phyloP scores from a whole-genome alignment of 2,329 filamentous ascomycete genomes.

The Anisogramma anomala region DNA sequence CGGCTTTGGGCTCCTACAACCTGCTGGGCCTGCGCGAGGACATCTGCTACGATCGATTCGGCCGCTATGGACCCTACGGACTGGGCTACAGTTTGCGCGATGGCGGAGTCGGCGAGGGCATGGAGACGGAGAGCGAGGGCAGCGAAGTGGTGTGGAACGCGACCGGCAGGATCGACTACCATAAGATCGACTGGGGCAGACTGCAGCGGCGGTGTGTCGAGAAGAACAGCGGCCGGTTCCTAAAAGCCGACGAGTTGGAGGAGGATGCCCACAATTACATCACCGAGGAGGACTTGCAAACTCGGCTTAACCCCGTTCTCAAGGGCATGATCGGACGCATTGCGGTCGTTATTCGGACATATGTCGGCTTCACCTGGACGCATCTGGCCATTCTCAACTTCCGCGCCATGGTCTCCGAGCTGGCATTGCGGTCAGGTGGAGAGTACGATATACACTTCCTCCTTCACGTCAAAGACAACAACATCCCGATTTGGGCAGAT shows the following conservation, averaged over 20 bases:
- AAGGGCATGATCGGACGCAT: slow-evolving; percentile 45
- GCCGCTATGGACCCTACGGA: slow-evolving; percentile 74
- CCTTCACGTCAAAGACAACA: slow-evolving; percentile 71
- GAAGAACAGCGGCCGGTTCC: slow-evolving; percentile 54
- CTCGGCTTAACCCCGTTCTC: slow-evolving; percentile 2
- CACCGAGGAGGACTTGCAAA: slow-evolving; percentile 2
- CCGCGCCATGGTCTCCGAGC: slow-evolving; percentile 67
- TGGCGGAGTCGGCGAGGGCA: slow-evolving; percentile 60
- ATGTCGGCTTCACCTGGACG: slow-evolving; percentile 69
- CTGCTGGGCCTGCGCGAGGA: slow-evolving; percentile 64
- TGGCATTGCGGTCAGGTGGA: slow-evolving; percentile 64
- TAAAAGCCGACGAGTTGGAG: slow-evolving; percentile 24
- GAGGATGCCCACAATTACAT: slow-evolving; percentile 14
- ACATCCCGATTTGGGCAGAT: slow-evolving; percentile 72
- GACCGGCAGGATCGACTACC: slow-evolving; percentile 45
- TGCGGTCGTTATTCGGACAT: slow-evolving; percentile 69
- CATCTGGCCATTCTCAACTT: slow-evolving; percentile 69
- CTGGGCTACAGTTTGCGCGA: slow-evolving; percentile 65
- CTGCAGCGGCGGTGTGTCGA: slow-evolving; percentile 43
- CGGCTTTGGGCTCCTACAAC: slow-evolving; percentile 65
- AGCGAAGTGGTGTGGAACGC: slow-evolving; percentile 46
- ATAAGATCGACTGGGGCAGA: slow-evolving; percentile 41
- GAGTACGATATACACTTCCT: slow-evolving; percentile 78
- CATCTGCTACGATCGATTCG: slow-evolving; percentile 80
- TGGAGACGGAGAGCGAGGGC: slow-evolving; percentile 61